phyloP scores from a whole-genome alignment of 129 eudicot genomes.

The Artemisia annua region DNA sequence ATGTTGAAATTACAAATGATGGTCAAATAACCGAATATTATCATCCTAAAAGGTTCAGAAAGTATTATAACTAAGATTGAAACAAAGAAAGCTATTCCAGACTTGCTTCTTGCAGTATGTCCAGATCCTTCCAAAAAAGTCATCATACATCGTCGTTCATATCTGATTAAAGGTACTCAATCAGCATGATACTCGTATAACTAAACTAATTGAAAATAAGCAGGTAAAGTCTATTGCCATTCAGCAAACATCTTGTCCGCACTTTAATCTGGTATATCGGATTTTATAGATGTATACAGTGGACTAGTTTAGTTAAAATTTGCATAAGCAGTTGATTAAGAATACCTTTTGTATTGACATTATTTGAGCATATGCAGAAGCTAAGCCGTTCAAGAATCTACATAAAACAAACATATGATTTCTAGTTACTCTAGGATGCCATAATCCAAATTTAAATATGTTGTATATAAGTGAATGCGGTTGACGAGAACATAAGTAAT shows the following conservation, averaged over 20 bases:
- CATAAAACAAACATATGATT: no score
- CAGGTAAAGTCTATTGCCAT: slow-evolving; percentile 18
- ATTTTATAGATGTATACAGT: neutral
- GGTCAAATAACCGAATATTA: slow-evolving; percentile 2
- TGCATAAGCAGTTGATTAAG: no score
- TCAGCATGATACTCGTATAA: slow-evolving; percentile 50
- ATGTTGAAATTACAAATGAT: slow-evolving; percentile 12
- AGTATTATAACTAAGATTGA: neutral
- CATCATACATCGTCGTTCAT: slow-evolving; percentile 88
- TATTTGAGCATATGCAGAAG: no score
- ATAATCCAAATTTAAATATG: no score
- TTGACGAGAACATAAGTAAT: no score
- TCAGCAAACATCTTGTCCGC: neutral
- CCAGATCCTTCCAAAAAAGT: slow-evolving; percentile 52
- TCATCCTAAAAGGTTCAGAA: slow-evolving; percentile 26
- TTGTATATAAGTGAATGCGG: no score
- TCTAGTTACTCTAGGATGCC: no score
- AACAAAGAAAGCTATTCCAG: slow-evolving; percentile 25
- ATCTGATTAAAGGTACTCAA: slow-evolving; percentile 73
- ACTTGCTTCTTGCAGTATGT: slow-evolving; percentile 49
- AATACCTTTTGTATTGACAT: no score
- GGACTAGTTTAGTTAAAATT: neutral
- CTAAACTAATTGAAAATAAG: slow-evolving; percentile 22
- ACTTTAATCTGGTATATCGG: neutral
- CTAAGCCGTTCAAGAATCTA: no score